Evolutionary conservation across 495 filamentous ascomycete species (phyloP).

Genomic region (Neurospora tetraspora): DNA sequence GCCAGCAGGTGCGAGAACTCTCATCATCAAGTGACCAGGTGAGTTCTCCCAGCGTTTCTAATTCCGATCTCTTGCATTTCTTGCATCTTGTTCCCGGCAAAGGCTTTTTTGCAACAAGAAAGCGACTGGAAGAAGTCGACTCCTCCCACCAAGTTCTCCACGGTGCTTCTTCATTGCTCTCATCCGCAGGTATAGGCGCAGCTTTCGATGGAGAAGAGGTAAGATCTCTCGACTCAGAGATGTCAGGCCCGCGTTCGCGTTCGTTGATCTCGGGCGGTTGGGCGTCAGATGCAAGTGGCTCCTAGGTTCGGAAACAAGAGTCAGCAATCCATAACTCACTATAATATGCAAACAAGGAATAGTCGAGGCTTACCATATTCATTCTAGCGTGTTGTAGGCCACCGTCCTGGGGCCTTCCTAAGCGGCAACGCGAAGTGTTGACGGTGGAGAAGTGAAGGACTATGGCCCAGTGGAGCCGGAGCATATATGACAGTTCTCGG

Average conservation of each 20-base stretch:
- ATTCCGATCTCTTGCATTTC: not conserved
- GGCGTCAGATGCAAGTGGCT: not conserved
- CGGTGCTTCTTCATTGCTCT: not conserved
- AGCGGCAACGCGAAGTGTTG: not conserved
- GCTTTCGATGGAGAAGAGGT: not conserved
- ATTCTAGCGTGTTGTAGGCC: not conserved
- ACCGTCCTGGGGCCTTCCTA: not conserved
- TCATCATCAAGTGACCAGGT: not conserved
- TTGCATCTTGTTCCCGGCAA: not conserved
- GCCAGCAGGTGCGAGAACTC: not conserved
- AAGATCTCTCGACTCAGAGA: not conserved
- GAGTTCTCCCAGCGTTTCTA: no score
- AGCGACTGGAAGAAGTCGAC: not conserved
- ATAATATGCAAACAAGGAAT: not conserved
- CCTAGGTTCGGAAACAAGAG: not conserved
- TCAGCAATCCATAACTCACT: not conserved
- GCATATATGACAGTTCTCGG: no score
- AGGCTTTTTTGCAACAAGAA: not conserved
- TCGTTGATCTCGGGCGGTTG: not conserved
- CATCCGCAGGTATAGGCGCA: no score
- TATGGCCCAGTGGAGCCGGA: rapidly evolving
- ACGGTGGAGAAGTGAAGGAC: no score
- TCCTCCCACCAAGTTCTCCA: not conserved
- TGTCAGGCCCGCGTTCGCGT: rapidly evolving
- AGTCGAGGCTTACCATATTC: not conserved